These are phyloP conservation scores for Arthrobotrys megalospora DNA, from an alignment of 2,329 filamentous ascomycete genomes.

Conservation along the genomic window DNA sequence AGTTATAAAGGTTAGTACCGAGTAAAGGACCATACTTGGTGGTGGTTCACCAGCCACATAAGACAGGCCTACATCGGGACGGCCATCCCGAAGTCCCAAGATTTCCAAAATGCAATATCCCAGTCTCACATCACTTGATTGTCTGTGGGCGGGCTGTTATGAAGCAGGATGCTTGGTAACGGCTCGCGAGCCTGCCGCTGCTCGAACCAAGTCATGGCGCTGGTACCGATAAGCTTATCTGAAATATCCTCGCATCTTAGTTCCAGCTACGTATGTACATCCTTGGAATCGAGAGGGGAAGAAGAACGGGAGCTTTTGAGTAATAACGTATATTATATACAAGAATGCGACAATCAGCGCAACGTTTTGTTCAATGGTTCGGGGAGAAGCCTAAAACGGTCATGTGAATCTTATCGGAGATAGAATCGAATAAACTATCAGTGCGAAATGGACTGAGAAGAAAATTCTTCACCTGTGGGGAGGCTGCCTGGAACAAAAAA, in stretches of 20 bases:
- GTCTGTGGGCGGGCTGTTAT: neutral
- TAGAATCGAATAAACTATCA: neutral
- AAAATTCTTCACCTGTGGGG: conserved; percentile 26
- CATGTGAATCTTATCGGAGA: conserved; percentile 4
- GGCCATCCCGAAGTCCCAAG: neutral
- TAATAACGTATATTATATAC: neutral
- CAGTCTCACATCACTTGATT: neutral
- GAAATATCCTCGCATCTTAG: neutral
- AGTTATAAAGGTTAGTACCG: too few relatives aligned
- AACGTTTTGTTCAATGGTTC: conserved; percentile 2
- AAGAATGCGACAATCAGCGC: conserved; percentile 31
- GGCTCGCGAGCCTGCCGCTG: conserved; percentile 3
- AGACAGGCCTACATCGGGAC: neutral
- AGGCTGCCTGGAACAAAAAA: conserved; percentile 24
- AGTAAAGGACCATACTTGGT: too few relatives aligned
- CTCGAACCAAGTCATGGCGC: neutral
- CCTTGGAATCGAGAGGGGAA: neutral
- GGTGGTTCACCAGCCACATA: too few relatives aligned
- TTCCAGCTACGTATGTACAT: neutral
- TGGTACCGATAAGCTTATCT: conserved; percentile 22
- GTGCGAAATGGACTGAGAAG: conserved; percentile 15
- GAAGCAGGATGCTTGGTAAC: conserved; percentile 1
- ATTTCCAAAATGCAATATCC: neutral
- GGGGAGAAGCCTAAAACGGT: conserved; percentile 2
- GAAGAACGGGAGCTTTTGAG: neutral